phyloP scores from a whole-genome alignment of 2,329 filamentous ascomycete species.

The Fusarium graminum region DNA sequence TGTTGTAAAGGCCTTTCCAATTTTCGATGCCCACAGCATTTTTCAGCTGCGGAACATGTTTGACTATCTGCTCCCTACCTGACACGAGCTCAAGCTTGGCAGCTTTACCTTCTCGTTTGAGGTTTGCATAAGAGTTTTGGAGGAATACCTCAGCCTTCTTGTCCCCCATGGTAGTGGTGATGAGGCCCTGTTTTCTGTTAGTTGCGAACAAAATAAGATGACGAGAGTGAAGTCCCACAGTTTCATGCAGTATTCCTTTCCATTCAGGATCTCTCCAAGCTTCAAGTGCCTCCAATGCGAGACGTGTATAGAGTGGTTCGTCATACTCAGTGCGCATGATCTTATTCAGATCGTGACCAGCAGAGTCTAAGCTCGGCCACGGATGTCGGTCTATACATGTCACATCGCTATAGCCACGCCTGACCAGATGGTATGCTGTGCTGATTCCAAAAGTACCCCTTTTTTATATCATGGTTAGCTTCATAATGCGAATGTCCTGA shows the following conservation, averaged over 20 bases:
- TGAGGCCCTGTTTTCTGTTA: background rate
- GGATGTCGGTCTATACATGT: slow-evolving; percentile 38
- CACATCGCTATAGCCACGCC: slow-evolving; percentile 34
- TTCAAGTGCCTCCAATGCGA: slow-evolving; percentile 3
- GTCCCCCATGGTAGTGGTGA: slow-evolving; percentile 1
- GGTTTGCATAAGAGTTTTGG: background rate
- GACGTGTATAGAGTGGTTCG: slow-evolving; percentile 3
- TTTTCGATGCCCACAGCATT: slow-evolving; percentile 6
- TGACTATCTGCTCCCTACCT: background rate
- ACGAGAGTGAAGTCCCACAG: background rate
- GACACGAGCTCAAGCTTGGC: background rate
- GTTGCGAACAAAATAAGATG: too few relatives aligned
- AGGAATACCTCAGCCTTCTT: slow-evolving; percentile 11
- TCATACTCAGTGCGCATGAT: slow-evolving; percentile 27
- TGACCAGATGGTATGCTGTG: slow-evolving; percentile 17
- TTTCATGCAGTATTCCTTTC: background rate
- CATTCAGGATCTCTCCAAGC: slow-evolving; percentile 16
- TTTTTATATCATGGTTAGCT: background rate
- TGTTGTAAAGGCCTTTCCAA: slow-evolving; percentile 20
- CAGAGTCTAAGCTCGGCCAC: slow-evolving; percentile 39
- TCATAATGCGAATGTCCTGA: background rate
- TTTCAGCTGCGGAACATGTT: background rate
- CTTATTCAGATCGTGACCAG: slow-evolving; percentile 41
- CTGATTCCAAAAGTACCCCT: slow-evolving; percentile 19
- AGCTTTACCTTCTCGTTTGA: background rate